phyloP scores from a whole-genome alignment of 768 basidiomycete species.

The Hebeloma cylindrosporum region DNA sequence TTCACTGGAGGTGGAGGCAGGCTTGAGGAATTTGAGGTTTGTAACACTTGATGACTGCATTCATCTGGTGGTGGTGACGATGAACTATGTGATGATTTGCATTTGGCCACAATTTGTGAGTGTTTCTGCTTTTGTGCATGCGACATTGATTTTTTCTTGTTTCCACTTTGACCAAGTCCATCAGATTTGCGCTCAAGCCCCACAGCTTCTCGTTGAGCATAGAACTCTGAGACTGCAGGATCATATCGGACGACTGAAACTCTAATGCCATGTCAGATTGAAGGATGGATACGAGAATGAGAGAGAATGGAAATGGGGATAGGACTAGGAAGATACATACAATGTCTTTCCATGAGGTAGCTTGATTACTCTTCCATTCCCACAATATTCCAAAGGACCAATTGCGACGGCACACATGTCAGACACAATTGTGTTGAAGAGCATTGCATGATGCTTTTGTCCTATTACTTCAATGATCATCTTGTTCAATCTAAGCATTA shows the following conservation, averaged over 20 bases:
- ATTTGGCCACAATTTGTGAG: too few species aligned
- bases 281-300: neutral
- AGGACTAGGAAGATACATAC: slow-evolving; percentile 4
- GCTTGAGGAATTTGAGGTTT: too few species aligned
- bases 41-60: too few species aligned
- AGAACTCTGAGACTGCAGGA: neutral
- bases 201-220: neutral
- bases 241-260: slow-evolving; percentile 1
- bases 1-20: too few species aligned
- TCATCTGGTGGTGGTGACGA: too few species aligned
- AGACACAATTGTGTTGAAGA: slow-evolving; percentile 1
- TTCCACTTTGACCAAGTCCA: neutral
- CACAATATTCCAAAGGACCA: slow-evolving; percentile 15
- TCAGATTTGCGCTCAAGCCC: neutral
- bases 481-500: neutral
- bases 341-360: neutral
- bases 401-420: slow-evolving; percentile 1
- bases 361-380: slow-evolving; percentile 5
- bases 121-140: neutral
- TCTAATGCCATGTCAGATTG: neutral
- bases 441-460: neutral
- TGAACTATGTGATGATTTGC: too few species aligned
- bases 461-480: neutral
- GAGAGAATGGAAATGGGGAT: too few species aligned
- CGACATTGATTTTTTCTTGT: neutral